Percentiles rank a stretch among this genome's conserved stretches.
These are phyloP conservation scores for Suhomyces maxii DNA, from an alignment of 1,139 yeast species.

Conservation along the genomic window DNA sequence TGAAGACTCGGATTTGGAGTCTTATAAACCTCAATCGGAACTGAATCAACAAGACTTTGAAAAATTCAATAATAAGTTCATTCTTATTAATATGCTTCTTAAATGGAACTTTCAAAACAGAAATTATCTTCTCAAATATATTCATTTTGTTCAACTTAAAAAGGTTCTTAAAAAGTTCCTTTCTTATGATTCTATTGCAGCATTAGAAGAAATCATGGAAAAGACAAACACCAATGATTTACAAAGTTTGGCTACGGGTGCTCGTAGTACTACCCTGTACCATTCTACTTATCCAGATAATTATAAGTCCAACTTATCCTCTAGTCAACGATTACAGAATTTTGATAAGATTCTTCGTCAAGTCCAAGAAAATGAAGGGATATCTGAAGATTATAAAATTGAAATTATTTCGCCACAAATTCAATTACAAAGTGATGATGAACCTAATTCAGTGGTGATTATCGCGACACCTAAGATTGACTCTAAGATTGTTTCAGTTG, in stretches of 20 bases:
- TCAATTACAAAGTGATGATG: slow-evolving; percentile 69
- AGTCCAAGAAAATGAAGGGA: slow-evolving; percentile 40
- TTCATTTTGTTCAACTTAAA: slow-evolving; percentile 40
- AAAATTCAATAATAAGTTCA: slow-evolving; percentile 41
- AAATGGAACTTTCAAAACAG: slow-evolving; percentile 46
- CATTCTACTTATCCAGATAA: neutral
- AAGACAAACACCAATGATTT: slow-evolving; percentile 5
- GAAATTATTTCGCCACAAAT: slow-evolving; percentile 85
- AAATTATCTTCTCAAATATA: slow-evolving; percentile 36
- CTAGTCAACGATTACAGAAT: slow-evolving; percentile 26
- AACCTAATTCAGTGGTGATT: slow-evolving; percentile 59
- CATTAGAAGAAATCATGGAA: slow-evolving; percentile 37
- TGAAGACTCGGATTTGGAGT: neutral
- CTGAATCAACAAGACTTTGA: neutral
- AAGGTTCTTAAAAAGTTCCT: slow-evolving; percentile 31
- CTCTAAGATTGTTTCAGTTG: slow-evolving; percentile 40
- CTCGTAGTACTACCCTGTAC: neutral
- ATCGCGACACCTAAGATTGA: slow-evolving; percentile 41
- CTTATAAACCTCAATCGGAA: neutral
- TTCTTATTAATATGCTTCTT: slow-evolving; percentile 40
- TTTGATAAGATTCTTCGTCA: slow-evolving; percentile 56
- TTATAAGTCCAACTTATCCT: slow-evolving; percentile 9
- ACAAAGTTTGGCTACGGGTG: slow-evolving; percentile 5
- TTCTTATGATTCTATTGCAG: slow-evolving; percentile 39
- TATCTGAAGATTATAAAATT: slow-evolving; percentile 63